Evolutionary conservation across 371 early-diverging fungal genomes (phyloP), one percentile per base, ranked within the genome.

Genomic region (Neoconidiobolus thromboides): DNA sequence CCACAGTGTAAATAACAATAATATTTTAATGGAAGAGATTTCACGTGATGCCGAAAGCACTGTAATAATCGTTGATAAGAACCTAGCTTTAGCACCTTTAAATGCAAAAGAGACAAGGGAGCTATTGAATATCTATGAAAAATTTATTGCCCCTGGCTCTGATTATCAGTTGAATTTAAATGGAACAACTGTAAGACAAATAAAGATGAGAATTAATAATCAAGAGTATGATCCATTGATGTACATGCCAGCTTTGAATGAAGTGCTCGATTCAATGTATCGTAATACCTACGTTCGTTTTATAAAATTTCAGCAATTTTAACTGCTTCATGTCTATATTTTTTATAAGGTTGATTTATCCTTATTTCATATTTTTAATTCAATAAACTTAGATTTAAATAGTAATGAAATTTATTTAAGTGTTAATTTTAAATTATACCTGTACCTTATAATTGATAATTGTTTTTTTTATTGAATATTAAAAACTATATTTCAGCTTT

Each of bases 191-290:
- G 54, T 54, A 3, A 37, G 36, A 39, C 37, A 54, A 4, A 54
- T 54, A 7, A 7, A 41, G 7, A 7, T 7, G 15, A 37, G 54
- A 36, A 39, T 54, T 14, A 39, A 54, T 6, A 39, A 54, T 3
- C 37, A 54, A 9, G 41, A 54, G 5, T 41, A 38, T 10, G 54
- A 54, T 7, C 7, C 39, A 3, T 39, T 38, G 9, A 54, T 54
- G 54, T 41, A 38, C 14, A 39, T 38, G 9, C 4, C 37, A 9
- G 36, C 39, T 39, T 38, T 54, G 54, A 39, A 54, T 39, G 54
- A 54, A 14, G 54, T 54, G 2, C 3, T 54, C 40, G 54, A 54
- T 54, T 39, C 40, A 5, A 54, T 54, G 54, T 54, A 54, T 41
- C 15, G 54, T 3, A 54, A 54, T 39, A 39, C 54, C 54, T 54